A percentile compares a stretch with the other conserved stretches of the same genome.
These are phyloP conservation scores for Trametopsis cervina DNA, from an alignment of 768 basidiomycete genomes.

Conservation along the genomic window DNA sequence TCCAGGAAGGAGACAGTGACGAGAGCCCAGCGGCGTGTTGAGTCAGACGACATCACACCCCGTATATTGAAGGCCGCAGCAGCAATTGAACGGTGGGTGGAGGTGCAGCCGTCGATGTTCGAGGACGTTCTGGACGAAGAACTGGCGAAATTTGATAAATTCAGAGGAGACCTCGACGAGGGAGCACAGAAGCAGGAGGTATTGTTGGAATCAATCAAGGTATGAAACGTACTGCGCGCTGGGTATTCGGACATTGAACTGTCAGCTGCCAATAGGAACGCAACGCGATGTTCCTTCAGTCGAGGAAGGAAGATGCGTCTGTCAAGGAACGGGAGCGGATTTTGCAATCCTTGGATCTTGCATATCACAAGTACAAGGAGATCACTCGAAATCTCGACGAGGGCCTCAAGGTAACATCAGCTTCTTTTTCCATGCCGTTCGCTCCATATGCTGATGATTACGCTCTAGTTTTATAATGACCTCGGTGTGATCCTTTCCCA, in stretches of 20 bases:
- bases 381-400: conserved; percentile 82
- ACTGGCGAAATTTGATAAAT: conserved; percentile 74
- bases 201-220: conserved; percentile 64
- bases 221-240: conserved; percentile 23
- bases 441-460: neutral
- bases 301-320: conserved; percentile 68
- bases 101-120: conserved; percentile 82
- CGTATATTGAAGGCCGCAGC: conserved; percentile 61
- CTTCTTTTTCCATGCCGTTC: neutral
- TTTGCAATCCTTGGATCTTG: conserved; percentile 75
- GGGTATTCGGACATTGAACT: neutral
- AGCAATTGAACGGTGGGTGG: conserved; percentile 56
- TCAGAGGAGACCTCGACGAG: conserved; percentile 45
- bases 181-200: conserved; percentile 55
- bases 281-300: conserved; percentile 71
- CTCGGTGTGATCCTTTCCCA: conserved; percentile 63
- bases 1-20: conserved; percentile 55
- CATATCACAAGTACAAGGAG: conserved; percentile 85
- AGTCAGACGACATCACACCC: conserved; percentile 66
- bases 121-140: conserved; percentile 77
- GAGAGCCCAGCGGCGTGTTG: conserved; percentile 54
- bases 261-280: conserved; percentile 33
- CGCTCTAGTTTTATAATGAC: conserved; percentile 82
- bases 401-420: conserved; percentile 60
- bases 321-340: conserved; percentile 78